These are phyloP conservation scores for Fusarium sp. DNA, from an alignment of 2,329 filamentous ascomycete species.

Conservation along the genomic window DNA sequence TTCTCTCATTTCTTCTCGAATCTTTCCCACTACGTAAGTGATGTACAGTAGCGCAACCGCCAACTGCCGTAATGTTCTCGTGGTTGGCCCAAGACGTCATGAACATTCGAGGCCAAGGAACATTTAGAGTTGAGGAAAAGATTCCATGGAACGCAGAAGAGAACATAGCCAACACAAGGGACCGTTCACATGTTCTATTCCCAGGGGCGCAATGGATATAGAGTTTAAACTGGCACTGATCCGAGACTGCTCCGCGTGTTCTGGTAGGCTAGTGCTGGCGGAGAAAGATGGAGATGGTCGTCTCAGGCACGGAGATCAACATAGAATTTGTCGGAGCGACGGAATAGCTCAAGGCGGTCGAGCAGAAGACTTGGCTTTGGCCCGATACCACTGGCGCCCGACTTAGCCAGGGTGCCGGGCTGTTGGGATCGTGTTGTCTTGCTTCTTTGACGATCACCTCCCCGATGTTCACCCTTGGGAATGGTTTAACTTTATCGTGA, in stretches of 20 bases:
- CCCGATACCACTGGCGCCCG: slow-evolving; percentile 44
- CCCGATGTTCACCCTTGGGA: slow-evolving; percentile 29
- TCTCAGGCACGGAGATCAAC: slow-evolving; percentile 40
- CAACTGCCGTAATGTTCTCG: slow-evolving; percentile 27
- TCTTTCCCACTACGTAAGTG: slow-evolving; percentile 28
- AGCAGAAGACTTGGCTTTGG: slow-evolving; percentile 44
- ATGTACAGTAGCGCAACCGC: slow-evolving; percentile 26
- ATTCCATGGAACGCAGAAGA: slow-evolving; percentile 12
- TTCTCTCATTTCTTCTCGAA: slow-evolving; percentile 37
- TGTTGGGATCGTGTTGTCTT: slow-evolving; percentile 32
- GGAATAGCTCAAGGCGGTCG: slow-evolving; percentile 28
- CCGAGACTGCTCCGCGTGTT: slow-evolving; percentile 2
- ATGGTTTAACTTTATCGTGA: slow-evolving; percentile 18
- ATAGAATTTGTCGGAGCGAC: slow-evolving; percentile 25
- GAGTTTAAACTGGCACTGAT: slow-evolving; percentile 26
- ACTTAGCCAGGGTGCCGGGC: slow-evolving; percentile 38
- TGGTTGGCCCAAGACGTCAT: slow-evolving; percentile 14
- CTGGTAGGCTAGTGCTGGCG: slow-evolving; percentile 19
- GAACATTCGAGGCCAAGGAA: background rate
- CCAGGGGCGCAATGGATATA: slow-evolving; percentile 30
- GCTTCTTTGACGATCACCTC: slow-evolving; percentile 31
- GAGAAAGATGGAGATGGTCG: slow-evolving; percentile 38
- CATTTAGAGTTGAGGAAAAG: slow-evolving; percentile 20
- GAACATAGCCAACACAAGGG: slow-evolving; percentile 6
- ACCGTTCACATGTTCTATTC: slow-evolving; percentile 27